A percentile compares a stretch with the other conserved stretches of the same genome.
These are phyloP conservation scores for Neonectria faginata DNA, from an alignment of 2,329 filamentous ascomycete genomes.

Conservation along the genomic window DNA sequence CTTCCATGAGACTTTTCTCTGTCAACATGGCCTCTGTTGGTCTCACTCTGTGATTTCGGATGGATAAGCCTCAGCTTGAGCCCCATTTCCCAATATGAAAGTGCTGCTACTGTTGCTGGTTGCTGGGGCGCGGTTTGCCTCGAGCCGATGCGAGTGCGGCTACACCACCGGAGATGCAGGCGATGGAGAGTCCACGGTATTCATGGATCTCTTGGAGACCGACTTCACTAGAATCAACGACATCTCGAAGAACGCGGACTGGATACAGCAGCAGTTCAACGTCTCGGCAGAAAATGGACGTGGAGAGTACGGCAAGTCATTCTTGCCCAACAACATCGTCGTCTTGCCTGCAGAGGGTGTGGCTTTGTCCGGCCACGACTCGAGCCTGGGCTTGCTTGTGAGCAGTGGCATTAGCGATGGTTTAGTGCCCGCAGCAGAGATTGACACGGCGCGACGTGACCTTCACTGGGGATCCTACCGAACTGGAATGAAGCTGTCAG, in stretches of 20 bases:
- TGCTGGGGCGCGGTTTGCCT: slow-evolving; percentile 31
- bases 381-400: slow-evolving; percentile 70
- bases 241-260: slow-evolving; percentile 66
- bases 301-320: slow-evolving; percentile 75
- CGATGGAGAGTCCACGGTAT: slow-evolving; percentile 60
- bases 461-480: slow-evolving; percentile 78
- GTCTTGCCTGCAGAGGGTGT: slow-evolving; percentile 56
- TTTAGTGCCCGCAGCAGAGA: slow-evolving; percentile 71
- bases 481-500: slow-evolving; percentile 73
- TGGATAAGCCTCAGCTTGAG: background rate
- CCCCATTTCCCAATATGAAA: slow-evolving; percentile 23
- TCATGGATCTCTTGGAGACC: slow-evolving; percentile 77
- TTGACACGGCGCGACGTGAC: slow-evolving; percentile 71
- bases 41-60: background rate
- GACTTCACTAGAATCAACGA: slow-evolving; percentile 72
- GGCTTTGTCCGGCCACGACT: slow-evolving; percentile 58
- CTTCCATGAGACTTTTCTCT: no score
- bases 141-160: slow-evolving; percentile 76
- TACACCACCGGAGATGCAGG: slow-evolving; percentile 67
- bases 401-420: slow-evolving; percentile 57
- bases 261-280: slow-evolving; percentile 76
- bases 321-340: slow-evolving; percentile 67
- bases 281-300: slow-evolving; percentile 67
- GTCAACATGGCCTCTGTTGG: background rate
- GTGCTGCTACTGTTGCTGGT: slow-evolving; percentile 21